Conservation (phyloP, 768 basidiomycete species). For the Crucibulum laeve region DNA sequence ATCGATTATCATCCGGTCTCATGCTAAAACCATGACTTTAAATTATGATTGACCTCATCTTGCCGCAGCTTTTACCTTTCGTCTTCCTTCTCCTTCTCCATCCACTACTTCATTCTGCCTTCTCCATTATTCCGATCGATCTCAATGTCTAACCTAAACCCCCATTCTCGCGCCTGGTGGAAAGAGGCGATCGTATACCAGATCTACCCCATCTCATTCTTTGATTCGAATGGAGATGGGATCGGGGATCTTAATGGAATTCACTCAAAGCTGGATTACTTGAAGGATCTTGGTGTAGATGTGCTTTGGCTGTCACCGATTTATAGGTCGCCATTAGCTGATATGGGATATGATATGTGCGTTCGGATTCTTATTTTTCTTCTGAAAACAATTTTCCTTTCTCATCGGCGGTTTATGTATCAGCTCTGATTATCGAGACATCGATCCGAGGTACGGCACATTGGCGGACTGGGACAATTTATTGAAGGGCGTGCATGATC, state of each 20-base stretch:
- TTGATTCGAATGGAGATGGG: slow-evolving; percentile 69
- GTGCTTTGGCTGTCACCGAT: slow-evolving; percentile 72
- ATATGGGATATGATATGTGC: slow-evolving; percentile 75
- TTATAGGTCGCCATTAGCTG: slow-evolving; percentile 61
- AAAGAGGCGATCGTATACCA: slow-evolving; percentile 59
- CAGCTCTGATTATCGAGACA: slow-evolving; percentile 62
- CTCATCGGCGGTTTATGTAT: background rate
- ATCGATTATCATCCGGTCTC: too few relatives aligned
- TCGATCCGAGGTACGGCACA: slow-evolving; percentile 64
- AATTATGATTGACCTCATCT: too few relatives aligned
- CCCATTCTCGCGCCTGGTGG: slow-evolving; percentile 39
- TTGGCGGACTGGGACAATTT: slow-evolving; percentile 56
- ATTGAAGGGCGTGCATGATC: slow-evolving; percentile 47
- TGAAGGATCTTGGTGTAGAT: slow-evolving; percentile 63
- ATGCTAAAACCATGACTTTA: too few relatives aligned
- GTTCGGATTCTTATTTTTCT: slow-evolving; percentile 9
- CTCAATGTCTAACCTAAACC: background rate
- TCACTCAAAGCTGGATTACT: slow-evolving; percentile 57
- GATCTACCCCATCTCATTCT: slow-evolving; percentile 69
- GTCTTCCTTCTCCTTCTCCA: slow-evolving; percentile 7
- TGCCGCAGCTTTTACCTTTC: too few relatives aligned
- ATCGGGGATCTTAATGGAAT: slow-evolving; percentile 71
- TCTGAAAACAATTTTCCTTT: background rate
- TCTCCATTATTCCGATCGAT: background rate
- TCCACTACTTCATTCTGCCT: background rate